Percentiles rank a stretch among this genome's conserved stretches.
Conservation (phyloP, 192 early-diverging fungal genomes). For the Allomyces javanicus region DNA sequence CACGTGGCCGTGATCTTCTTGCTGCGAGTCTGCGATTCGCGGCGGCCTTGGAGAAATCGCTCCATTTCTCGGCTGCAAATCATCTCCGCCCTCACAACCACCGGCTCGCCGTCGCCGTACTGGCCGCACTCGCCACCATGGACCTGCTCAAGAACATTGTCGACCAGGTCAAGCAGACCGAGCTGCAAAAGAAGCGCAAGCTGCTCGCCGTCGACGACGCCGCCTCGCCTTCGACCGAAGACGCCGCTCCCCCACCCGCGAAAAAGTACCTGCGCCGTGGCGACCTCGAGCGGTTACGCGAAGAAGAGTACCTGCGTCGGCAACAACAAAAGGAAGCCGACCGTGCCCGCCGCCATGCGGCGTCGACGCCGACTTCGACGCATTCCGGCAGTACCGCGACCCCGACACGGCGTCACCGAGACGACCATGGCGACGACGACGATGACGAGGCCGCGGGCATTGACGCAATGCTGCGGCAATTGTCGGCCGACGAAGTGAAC, state of each 20-base stretch:
- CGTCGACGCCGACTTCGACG: not conserved
- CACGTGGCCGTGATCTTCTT: too few species aligned
- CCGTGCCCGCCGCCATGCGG: not conserved
- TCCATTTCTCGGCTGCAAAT: too few species aligned
- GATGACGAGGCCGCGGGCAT: conserved; percentile 4
- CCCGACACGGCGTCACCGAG: not conserved
- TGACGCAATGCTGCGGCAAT: conserved; percentile 7
- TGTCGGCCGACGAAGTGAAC: conserved; percentile 53
- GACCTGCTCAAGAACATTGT: conserved; percentile 26
- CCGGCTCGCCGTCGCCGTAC: too few species aligned
- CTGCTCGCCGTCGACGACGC: conserved; percentile 14
- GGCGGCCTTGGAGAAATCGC: too few species aligned
- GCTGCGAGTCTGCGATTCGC: too few species aligned
- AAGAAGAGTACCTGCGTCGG: conserved; percentile 32
- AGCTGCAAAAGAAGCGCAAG: conserved; percentile 58
- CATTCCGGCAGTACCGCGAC: too few species aligned
- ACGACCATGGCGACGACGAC: conserved; percentile 1
- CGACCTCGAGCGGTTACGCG: conserved; percentile 47
- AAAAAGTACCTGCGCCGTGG: conserved; percentile 72
- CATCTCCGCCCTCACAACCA: too few species aligned
- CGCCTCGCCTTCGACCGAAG: not conserved
- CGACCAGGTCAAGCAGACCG: conserved; percentile 12
- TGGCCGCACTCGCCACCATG: conserved; percentile 12
- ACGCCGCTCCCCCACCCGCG: conserved; percentile 9
- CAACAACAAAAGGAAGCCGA: conserved; percentile 6